These are phyloP conservation scores for Ophiostoma tasmaniense DNA, from an alignment of 2,329 filamentous ascomycete species.

Conservation along the genomic window DNA sequence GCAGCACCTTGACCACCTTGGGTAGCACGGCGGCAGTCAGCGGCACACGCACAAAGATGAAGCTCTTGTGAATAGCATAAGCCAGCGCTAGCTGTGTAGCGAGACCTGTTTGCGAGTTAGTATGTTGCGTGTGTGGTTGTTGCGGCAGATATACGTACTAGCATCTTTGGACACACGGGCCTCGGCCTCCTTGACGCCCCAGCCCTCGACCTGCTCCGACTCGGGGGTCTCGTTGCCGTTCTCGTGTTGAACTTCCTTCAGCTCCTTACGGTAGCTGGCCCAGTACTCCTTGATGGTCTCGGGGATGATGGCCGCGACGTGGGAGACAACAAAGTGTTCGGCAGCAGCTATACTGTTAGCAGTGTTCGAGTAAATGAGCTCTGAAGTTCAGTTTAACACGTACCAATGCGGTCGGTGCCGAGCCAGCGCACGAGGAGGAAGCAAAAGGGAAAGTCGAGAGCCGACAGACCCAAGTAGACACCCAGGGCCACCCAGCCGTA, in stretches of 20 bases:
- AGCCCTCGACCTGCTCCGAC: conserved; percentile 43
- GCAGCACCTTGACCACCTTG: conserved; percentile 82
- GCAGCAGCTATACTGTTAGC: conserved; percentile 37
- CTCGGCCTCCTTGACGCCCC: conserved; percentile 57
- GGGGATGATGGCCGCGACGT: conserved; percentile 51
- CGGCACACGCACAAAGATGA: conserved; percentile 93
- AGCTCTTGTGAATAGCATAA: conserved; percentile 95
- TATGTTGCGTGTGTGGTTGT: background rate
- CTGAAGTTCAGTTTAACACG: background rate
- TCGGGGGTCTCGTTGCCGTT: conserved; percentile 35
- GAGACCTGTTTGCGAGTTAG: conserved; percentile 38
- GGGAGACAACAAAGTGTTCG: conserved; percentile 60
- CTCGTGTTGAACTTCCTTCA: conserved; percentile 39
- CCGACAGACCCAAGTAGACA: conserved; percentile 78
- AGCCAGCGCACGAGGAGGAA: conserved; percentile 77
- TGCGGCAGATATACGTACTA: conserved; percentile 51
- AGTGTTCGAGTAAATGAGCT: background rate
- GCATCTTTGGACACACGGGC: conserved; percentile 55
- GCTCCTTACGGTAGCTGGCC: conserved; percentile 40
- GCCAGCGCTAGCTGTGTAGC: conserved; percentile 83
- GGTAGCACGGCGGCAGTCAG: conserved; percentile 83
- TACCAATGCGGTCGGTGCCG: conserved; percentile 76
- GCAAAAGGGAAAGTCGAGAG: conserved; percentile 89
- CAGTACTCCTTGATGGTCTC: conserved; percentile 47
- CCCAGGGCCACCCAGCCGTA: conserved; percentile 91